Conservation (phyloP, 2,329 filamentous ascomycete genomes). For the Neoascochyta sp. region DNA sequence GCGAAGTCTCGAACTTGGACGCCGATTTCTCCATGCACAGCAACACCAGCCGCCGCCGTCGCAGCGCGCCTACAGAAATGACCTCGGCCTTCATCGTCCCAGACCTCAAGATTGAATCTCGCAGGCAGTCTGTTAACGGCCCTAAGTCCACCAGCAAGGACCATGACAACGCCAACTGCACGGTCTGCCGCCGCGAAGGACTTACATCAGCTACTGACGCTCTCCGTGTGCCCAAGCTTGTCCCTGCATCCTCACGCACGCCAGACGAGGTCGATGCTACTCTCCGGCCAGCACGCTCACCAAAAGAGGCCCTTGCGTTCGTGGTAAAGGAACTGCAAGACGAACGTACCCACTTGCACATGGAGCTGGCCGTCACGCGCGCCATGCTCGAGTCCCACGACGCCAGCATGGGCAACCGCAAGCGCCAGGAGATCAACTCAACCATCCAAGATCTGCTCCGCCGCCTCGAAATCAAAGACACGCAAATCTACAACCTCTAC, state of each 20-base stretch:
- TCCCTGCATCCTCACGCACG: slow-evolving; percentile 51
- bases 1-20: slow-evolving; percentile 28
- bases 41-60: slow-evolving; percentile 50
- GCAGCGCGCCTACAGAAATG: slow-evolving; percentile 51
- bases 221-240: slow-evolving; percentile 47
- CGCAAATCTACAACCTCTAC: slow-evolving; percentile 77
- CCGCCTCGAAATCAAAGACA: slow-evolving; percentile 67
- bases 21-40: slow-evolving; percentile 44
- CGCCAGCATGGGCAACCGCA: slow-evolving; percentile 56
- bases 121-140: slow-evolving; percentile 20
- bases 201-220: slow-evolving; percentile 25
- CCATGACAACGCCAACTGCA: slow-evolving; percentile 55
- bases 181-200: slow-evolving; percentile 51
- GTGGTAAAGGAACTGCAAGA: slow-evolving; percentile 80
- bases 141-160: slow-evolving; percentile 35
- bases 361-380: slow-evolving; percentile 61
- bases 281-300: slow-evolving; percentile 60
- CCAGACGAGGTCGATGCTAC: slow-evolving; percentile 57
- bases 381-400: slow-evolving; percentile 61
- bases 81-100: slow-evolving; percentile 63
- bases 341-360: slow-evolving; percentile 72
- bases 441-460: slow-evolving; percentile 60
- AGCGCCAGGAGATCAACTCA: slow-evolving; percentile 58
- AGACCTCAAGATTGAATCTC: slow-evolving; percentile 54
- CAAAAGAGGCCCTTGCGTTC: slow-evolving; percentile 69